Percentiles rank a stretch among this genome's conserved stretches.
Conservation (phyloP, 208 protist genomes). For the Acanthamoeba castellanii region DNA sequence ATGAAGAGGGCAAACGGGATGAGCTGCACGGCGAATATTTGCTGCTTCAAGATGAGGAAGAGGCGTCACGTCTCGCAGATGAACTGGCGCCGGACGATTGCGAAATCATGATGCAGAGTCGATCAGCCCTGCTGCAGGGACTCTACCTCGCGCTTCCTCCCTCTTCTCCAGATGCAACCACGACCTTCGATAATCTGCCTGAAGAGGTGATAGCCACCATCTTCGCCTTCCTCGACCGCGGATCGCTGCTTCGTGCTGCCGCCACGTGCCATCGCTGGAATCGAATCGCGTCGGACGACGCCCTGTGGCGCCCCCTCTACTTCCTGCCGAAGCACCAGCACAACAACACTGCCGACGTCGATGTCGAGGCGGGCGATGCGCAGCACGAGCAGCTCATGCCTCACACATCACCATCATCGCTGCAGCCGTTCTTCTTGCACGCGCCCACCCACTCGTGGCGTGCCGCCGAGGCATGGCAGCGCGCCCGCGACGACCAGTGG, state of each 20-base stretch:
- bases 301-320: conserved; percentile 32
- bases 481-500: background rate
- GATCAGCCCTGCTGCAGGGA: background rate
- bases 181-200: background rate
- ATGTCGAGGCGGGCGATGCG: background rate
- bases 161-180: background rate
- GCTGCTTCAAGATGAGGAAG: too few species aligned
- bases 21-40: too few species aligned
- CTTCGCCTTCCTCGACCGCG: conserved; percentile 19
- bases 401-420: background rate
- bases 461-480: background rate
- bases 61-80: too few species aligned
- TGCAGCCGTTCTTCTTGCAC: background rate
- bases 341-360: background rate
- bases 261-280: background rate
- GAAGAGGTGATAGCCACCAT: background rate
- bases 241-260: background rate
- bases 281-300: conserved; percentile 1
- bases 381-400: background rate
- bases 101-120: background rate
- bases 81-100: too few species aligned
- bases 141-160: background rate
- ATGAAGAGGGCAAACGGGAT: too few species aligned
- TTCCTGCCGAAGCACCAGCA: background rate
- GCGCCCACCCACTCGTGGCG: background rate